These are phyloP conservation scores for Flaveria ramosissima DNA, from an alignment of 129 eudicot species.

Conservation along the genomic window DNA sequence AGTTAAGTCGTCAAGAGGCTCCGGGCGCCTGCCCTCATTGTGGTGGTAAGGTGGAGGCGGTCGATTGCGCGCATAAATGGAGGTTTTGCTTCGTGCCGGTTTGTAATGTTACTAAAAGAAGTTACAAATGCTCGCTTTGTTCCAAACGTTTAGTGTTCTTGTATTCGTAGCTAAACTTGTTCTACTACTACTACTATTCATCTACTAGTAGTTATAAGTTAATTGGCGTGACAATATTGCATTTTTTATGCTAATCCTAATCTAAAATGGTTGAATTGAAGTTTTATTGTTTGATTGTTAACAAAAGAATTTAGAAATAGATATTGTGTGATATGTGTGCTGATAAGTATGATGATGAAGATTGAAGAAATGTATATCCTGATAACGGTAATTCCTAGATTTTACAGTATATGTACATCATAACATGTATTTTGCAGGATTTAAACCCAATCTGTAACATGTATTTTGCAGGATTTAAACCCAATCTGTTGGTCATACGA, in stretches of 20 bases:
- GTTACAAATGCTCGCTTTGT: constrained; percentile 37
- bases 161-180: constrained; percentile 24
- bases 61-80: constrained; percentile 36
- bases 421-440: no score
- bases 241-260: not conserved
- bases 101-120: constrained; percentile 36
- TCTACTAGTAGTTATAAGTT: not conserved
- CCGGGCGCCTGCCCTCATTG: constrained; percentile 36
- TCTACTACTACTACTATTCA: not conserved
- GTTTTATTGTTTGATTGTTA: no score
- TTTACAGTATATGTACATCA: no score
- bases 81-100: constrained; percentile 37
- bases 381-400: no score
- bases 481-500: no score
- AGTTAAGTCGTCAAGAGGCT: constrained; percentile 34
- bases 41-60: constrained; percentile 39
- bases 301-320: no score
- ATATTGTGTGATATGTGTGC: not conserved
- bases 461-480: no score
- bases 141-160: constrained; percentile 35
- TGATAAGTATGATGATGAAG: not conserved
- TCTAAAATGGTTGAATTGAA: no score
- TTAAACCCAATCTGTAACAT: no score
- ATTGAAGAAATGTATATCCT: not conserved
- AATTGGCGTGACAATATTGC: not conserved